A percentile compares a stretch with the other conserved stretches of the same genome.
These are phyloP conservation scores for Extremus antarcticus DNA, from an alignment of 495 filamentous ascomycete genomes.

Conservation along the genomic window DNA sequence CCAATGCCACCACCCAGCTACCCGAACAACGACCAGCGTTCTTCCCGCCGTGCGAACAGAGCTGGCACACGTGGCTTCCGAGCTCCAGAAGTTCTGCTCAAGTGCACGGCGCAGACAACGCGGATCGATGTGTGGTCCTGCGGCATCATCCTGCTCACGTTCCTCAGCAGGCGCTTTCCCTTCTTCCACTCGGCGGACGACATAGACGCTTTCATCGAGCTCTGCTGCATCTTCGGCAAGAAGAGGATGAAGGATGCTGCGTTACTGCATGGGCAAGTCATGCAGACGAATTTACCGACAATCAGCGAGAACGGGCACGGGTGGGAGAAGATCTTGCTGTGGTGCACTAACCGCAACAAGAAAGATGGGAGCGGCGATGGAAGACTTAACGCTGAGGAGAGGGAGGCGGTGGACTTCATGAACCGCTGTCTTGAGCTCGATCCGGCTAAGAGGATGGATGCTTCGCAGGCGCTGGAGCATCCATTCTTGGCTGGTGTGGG, in stretches of 20 bases:
- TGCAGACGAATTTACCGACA: conserved; percentile 84
- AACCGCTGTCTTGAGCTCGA: conserved; percentile 61
- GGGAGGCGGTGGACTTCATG: conserved; percentile 55
- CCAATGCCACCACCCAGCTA: conserved; percentile 35
- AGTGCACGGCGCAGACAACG: conserved; percentile 92
- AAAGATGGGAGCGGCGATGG: conserved; percentile 35
- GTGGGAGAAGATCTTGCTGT: conserved; percentile 86
- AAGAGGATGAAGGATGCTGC: conserved; percentile 72
- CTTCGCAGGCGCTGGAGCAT: conserved; percentile 58
- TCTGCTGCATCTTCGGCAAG: conserved; percentile 87
- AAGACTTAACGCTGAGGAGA: conserved; percentile 48
- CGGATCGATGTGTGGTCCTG: conserved; percentile 91
- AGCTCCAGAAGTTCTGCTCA: conserved; percentile 91
- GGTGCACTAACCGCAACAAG: conserved; percentile 59
- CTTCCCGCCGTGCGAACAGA: conserved; percentile 79
- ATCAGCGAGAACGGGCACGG: conserved; percentile 74
- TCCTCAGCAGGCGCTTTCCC: conserved; percentile 81
- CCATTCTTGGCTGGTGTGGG: conserved; percentile 50
- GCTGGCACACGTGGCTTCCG: conserved; percentile 95
- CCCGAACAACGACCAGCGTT: conserved; percentile 71
- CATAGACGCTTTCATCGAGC: conserved; percentile 92
- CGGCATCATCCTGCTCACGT: conserved; percentile 84
- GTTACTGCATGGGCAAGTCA: conserved; percentile 70
- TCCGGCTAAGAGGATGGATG: conserved; percentile 58
- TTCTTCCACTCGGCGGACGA: conserved; percentile 98